A percentile compares a stretch with the other conserved stretches of the same genome.
Evolutionary conservation across 2,329 filamentous ascomycete species (phyloP).

Genomic region (Ophiostoma himal-ulmi): DNA sequence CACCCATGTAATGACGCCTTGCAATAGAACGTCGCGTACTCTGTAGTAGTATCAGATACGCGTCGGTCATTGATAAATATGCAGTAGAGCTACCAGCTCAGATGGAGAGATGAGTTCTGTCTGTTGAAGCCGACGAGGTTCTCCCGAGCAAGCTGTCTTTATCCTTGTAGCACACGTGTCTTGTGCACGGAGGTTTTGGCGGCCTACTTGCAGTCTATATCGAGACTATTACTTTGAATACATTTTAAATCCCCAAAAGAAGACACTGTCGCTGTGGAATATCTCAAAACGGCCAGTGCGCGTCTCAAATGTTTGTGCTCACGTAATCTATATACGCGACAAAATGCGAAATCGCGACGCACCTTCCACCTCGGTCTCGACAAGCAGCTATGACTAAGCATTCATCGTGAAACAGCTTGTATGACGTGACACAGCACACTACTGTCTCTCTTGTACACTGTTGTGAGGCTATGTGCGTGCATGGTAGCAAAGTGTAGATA

Average conservation of each 20-base stretch:
- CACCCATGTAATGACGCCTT: background rate
- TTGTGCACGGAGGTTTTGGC: too few species aligned
- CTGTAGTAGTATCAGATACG: background rate
- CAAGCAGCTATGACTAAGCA: too few species aligned
- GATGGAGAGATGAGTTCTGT: too few species aligned
- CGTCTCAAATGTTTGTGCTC: background rate
- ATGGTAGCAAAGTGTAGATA: background rate
- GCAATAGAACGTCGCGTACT: background rate
- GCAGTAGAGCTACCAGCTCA: too few species aligned
- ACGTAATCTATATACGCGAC: constrained; percentile 10
- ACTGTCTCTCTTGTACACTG: background rate
- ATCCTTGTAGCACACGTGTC: too few species aligned
- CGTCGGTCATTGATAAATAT: background rate
- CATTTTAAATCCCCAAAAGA: background rate
- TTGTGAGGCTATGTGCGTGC: background rate
- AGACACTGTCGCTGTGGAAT: background rate
- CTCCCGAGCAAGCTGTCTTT: too few species aligned
- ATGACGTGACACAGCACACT: background rate
- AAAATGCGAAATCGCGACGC: background rate
- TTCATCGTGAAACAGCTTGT: too few species aligned
- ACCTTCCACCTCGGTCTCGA: background rate
- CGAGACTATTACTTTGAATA: too few species aligned
- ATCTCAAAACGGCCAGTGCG: background rate
- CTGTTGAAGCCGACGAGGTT: too few species aligned
- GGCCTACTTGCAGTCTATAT: too few species aligned